phyloP scores from a whole-genome alignment of 345 rosid species.

The Hypericum androsaemum region DNA sequence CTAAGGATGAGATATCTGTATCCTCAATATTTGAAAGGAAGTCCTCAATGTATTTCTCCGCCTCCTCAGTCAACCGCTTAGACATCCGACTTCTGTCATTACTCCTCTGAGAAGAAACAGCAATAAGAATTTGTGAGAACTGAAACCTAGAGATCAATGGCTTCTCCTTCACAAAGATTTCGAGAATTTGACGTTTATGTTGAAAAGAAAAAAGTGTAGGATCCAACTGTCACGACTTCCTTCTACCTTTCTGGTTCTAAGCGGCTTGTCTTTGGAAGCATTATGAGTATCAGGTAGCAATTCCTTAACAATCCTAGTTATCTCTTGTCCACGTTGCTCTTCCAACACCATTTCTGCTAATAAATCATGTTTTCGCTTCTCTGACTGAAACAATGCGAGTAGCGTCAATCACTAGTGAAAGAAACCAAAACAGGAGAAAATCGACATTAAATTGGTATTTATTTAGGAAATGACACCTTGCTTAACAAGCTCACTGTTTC shows the following conservation, averaged over 20 bases:
- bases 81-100: conserved; percentile 70
- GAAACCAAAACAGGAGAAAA: background rate
- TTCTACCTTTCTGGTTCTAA: conserved; percentile 41
- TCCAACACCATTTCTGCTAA: conserved; percentile 59
- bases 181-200: no score
- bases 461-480: no score
- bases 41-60: conserved; percentile 77
- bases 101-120: conserved; percentile 41
- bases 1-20: conserved; percentile 86
- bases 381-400: conserved; percentile 46
- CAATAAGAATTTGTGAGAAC: background rate
- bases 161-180: no score
- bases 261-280: conserved; percentile 32
- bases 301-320: conserved; percentile 50
- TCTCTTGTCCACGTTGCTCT: conserved; percentile 53
- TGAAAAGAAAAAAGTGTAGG: no score
- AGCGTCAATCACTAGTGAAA: conserved; percentile 5
- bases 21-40: conserved; percentile 86
- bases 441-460: no score
- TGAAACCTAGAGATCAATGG: background rate
- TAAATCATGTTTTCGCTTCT: conserved; percentile 61
- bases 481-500: no score
- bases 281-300: conserved; percentile 43
- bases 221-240: no score
- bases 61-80: conserved; percentile 67